These are phyloP conservation scores for Penicillium griseofulvum DNA, from an alignment of 2,329 filamentous ascomycete species.

Conservation along the genomic window DNA sequence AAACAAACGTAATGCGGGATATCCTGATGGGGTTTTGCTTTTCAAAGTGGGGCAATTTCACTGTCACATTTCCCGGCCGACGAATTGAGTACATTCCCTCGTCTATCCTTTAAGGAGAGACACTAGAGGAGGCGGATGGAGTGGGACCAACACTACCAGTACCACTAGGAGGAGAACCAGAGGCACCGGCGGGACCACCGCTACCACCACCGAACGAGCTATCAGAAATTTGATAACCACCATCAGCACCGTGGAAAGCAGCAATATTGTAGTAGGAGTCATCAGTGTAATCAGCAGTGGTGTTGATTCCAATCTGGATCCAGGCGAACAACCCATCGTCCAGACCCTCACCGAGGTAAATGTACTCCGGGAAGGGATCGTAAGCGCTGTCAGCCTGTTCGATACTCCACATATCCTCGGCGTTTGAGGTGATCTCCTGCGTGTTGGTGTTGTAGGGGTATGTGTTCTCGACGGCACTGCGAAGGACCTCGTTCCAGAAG, in stretches of 20 bases:
- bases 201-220: constrained; percentile 1
- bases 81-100: neutral
- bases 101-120: neutral
- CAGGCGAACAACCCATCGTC: constrained; percentile 50
- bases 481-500: constrained; percentile 50
- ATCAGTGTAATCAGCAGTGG: constrained; percentile 30
- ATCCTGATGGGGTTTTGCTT: neutral
- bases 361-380: constrained; percentile 55
- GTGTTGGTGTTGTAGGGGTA: constrained; percentile 38
- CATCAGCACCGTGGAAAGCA: constrained; percentile 16
- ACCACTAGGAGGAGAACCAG: constrained; percentile 6
- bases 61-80: neutral
- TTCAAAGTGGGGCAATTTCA: too few species aligned
- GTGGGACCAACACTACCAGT: neutral
- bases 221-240: constrained; percentile 16
- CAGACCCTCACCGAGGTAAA: constrained; percentile 52
- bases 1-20: neutral
- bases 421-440: constrained; percentile 40
- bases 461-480: constrained; percentile 43
- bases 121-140: neutral
- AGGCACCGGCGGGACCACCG: neutral
- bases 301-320: constrained; percentile 51
- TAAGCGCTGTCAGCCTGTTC: constrained; percentile 45
- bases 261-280: constrained; percentile 23
- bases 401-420: constrained; percentile 42